Percentiles rank a stretch among this genome's conserved stretches.
phyloP scores from a whole-genome alignment of 768 basidiomycete genomes.

The Suillus subluteus region DNA sequence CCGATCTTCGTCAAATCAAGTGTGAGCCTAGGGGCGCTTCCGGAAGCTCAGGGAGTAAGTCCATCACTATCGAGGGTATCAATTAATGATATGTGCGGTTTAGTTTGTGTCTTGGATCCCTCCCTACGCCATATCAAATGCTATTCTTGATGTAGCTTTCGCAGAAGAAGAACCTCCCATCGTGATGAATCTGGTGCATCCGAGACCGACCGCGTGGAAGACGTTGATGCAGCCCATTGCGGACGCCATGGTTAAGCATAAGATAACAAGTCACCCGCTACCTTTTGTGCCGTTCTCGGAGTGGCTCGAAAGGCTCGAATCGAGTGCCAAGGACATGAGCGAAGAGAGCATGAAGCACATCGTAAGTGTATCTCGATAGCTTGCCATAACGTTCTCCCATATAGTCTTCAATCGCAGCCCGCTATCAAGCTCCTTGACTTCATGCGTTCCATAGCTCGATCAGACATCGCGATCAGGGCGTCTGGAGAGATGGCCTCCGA shows the following conservation, averaged over 20 bases:
- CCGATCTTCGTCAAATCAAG: too few species aligned
- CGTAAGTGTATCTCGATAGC: constrained; percentile 21
- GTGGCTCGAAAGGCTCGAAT: constrained; percentile 29
- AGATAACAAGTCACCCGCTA: constrained; percentile 18
- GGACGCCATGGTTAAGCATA: constrained; percentile 5
- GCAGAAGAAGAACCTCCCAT: too few species aligned
- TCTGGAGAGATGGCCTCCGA: background rate
- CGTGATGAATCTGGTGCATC: too few species aligned
- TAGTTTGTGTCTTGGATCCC: too few species aligned
- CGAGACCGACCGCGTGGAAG: constrained; percentile 20
- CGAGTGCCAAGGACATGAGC: constrained; percentile 7
- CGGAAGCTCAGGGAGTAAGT: too few species aligned
- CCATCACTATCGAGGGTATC: too few species aligned
- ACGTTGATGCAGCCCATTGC: constrained; percentile 22
- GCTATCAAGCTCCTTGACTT: constrained; percentile 35
- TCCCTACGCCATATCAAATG: too few species aligned
- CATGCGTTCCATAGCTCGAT: constrained; percentile 24
- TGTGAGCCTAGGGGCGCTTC: too few species aligned
- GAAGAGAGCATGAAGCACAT: constrained; percentile 27
- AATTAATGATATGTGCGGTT: too few species aligned
- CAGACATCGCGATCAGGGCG: constrained; percentile 16
- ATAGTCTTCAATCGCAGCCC: constrained; percentile 20
- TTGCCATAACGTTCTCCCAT: background rate
- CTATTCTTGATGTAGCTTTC: too few species aligned
- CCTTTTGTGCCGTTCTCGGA: constrained; percentile 31